Evolutionary conservation across 805 yeast species (phyloP).

Genomic region (Nakazawaea siamensis): DNA sequence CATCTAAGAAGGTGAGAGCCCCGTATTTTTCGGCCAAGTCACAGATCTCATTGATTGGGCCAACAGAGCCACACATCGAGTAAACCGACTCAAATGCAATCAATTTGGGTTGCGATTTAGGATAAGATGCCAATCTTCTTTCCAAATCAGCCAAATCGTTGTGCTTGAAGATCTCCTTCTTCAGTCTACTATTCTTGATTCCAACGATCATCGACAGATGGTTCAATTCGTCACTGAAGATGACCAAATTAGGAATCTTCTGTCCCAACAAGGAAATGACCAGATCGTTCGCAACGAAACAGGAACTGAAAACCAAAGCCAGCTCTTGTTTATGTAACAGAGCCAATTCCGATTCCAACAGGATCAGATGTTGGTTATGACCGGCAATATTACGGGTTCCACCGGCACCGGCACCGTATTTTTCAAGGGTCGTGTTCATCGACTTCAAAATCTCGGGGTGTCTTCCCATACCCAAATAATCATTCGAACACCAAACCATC

Average conservation of each 20-base stretch:
- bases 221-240: constrained; percentile 86
- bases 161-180: constrained; percentile 87
- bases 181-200: constrained; percentile 80
- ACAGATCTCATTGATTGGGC: constrained; percentile 88
- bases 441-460: constrained; percentile 63
- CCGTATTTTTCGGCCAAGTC: constrained; percentile 97
- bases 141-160: constrained; percentile 84
- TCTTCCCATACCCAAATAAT: constrained; percentile 91
- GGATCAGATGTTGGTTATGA: constrained; percentile 85
- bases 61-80: constrained; percentile 97
- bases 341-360: constrained; percentile 80
- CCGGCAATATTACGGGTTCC: constrained; percentile 99
- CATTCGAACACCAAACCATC: constrained; percentile 99
- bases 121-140: constrained; percentile 65
- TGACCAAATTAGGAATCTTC: constrained; percentile 80
- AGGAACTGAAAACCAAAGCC: constrained; percentile 89
- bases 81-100: constrained; percentile 97
- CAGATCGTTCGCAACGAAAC: constrained; percentile 96
- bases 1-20: constrained; percentile 93
- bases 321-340: constrained; percentile 91
- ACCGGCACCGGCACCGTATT: constrained; percentile 98
- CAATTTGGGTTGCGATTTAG: constrained; percentile 82
- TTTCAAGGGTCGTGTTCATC: constrained; percentile 74
- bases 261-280: constrained; percentile 86
- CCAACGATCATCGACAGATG: constrained; percentile 99